Percentiles rank a stretch among this genome's conserved stretches.
These are phyloP conservation scores for Calonectria naviculata DNA, from an alignment of 2,329 filamentous ascomycete genomes.

Conservation along the genomic window DNA sequence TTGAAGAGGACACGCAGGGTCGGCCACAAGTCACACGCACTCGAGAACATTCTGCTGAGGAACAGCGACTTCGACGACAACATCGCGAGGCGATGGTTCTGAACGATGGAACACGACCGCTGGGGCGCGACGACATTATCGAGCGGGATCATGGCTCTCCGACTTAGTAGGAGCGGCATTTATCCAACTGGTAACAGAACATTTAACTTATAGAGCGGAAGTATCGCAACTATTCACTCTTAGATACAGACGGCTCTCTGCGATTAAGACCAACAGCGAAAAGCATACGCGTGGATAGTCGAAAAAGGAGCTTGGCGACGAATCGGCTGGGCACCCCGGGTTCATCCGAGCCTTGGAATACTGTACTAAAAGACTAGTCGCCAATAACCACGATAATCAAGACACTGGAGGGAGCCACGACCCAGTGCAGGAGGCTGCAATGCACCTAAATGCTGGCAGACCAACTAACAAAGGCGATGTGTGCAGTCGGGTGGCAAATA, in stretches of 20 bases:
- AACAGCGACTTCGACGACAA: conserved; percentile 78
- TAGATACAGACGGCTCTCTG: neutral
- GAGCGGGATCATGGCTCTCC: conserved; percentile 66
- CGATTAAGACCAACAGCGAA: neutral
- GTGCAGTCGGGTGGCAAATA: neutral
- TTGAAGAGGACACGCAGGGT: conserved; percentile 40
- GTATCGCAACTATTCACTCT: neutral
- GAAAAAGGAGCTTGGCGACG: neutral
- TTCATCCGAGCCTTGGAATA: neutral
- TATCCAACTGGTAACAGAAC: neutral
- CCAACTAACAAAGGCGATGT: neutral
- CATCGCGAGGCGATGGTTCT: conserved; percentile 91
- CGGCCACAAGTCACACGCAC: conserved; percentile 45
- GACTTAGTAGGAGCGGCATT: conserved; percentile 28
- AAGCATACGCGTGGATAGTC: neutral
- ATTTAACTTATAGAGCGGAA: neutral
- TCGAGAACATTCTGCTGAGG: conserved; percentile 69
- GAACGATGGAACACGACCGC: conserved; percentile 82
- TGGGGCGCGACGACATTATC: conserved; percentile 83
- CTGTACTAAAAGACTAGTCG: neutral
- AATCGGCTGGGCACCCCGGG: neutral
- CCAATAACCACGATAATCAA: neutral
- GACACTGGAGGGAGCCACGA: neutral
- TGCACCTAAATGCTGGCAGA: conserved; percentile 3
- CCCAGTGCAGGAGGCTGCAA: neutral